Evolutionary conservation across 345 rosid genomes (phyloP).

Genomic region (Dipteronia sinensis): DNA sequence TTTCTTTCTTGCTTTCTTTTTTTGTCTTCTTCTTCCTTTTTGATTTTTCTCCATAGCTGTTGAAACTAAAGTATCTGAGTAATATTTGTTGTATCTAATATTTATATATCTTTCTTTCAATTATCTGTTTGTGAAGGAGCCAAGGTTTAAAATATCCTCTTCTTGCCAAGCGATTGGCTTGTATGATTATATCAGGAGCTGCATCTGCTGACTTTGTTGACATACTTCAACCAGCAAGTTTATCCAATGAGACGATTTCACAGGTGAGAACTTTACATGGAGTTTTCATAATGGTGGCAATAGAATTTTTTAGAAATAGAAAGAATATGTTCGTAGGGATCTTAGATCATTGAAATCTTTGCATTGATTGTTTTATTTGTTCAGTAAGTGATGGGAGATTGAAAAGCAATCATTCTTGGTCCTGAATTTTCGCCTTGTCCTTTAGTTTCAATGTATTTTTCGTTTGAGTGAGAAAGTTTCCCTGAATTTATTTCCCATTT

Average conservation of each 20-base stretch:
- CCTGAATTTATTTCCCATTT: background rate
- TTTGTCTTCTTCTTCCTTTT: background rate
- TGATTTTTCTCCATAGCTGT: background rate
- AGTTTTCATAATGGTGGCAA: background rate
- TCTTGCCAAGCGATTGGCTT: constrained; percentile 76
- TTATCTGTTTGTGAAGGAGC: constrained; percentile 41
- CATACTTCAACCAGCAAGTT: constrained; percentile 71
- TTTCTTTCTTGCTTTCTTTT: background rate
- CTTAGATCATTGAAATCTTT: background rate
- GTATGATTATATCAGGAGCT: constrained; percentile 74
- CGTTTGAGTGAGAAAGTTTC: background rate
- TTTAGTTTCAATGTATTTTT: background rate
- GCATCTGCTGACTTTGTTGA: constrained; percentile 49
- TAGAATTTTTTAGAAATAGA: background rate
- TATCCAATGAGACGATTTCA: constrained; percentile 51
- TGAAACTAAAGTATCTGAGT: background rate
- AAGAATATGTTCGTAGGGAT: background rate
- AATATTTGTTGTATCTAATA: background rate
- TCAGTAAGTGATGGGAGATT: constrained; percentile 7
- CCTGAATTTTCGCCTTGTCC: background rate
- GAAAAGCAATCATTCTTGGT: background rate
- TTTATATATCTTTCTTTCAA: constrained; percentile 13
- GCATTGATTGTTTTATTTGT: background rate
- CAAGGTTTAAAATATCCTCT: constrained; percentile 82
- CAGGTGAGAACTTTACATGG: constrained; percentile 41